A percentile compares a stretch with the other conserved stretches of the same genome.
Conservation (phyloP, 345 rosid genomes). For the Lepidium aucheri region DNA sequence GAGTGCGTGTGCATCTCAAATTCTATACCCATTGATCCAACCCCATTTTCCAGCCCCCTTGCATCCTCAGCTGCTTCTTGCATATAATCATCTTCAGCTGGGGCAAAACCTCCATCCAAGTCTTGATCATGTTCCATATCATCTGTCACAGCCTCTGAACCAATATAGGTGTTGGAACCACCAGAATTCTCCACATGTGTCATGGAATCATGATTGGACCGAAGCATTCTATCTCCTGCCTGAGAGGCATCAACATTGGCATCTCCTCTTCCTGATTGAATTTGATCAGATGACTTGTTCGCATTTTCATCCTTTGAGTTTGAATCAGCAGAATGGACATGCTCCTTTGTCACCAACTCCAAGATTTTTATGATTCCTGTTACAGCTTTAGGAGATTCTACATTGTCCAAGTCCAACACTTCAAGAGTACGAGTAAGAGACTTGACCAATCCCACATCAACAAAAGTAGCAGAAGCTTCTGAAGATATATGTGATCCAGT, state of each 20-base stretch:
- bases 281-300: slow-evolving; percentile 39
- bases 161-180: slow-evolving; percentile 49
- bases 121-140: slow-evolving; percentile 98
- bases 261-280: slow-evolving; percentile 47
- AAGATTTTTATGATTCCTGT: slow-evolving; percentile 71
- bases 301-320: slow-evolving; percentile 60
- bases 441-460: slow-evolving; percentile 79
- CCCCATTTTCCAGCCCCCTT: slow-evolving; percentile 64
- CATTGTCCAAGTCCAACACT: slow-evolving; percentile 82
- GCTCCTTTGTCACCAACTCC: slow-evolving; percentile 92
- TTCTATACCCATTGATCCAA: slow-evolving; percentile 58
- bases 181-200: slow-evolving; percentile 44
- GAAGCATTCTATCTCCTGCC: slow-evolving; percentile 47
- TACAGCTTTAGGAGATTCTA: slow-evolving; percentile 81
- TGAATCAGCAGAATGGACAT: slow-evolving; percentile 58
- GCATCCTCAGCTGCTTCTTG: slow-evolving; percentile 75
- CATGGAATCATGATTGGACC: slow-evolving; percentile 48
- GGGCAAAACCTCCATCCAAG: slow-evolving; percentile 65
- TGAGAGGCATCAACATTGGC: slow-evolving; percentile 46
- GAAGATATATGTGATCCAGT: slow-evolving; percentile 73
- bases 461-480: slow-evolving; percentile 83
- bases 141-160: slow-evolving; percentile 76
- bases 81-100: slow-evolving; percentile 81
- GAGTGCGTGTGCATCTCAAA: slow-evolving; percentile 75
- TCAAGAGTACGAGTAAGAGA: slow-evolving; percentile 75